These are phyloP conservation scores for Plasmodium inui DNA, from an alignment of 169 alveolate genomes.

Conservation along the genomic window DNA sequence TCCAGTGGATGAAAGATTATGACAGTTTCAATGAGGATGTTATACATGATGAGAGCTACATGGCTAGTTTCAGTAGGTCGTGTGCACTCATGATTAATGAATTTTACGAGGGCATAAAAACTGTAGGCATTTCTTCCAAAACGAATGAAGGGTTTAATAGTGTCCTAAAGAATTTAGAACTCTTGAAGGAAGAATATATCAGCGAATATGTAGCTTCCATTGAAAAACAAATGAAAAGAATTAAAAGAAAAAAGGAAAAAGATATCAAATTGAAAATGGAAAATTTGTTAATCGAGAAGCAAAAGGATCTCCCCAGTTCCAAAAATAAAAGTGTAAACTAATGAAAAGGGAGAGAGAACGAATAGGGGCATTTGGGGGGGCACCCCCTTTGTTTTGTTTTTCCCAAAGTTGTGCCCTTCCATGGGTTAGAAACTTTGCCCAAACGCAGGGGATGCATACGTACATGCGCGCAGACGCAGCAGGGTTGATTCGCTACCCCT, in stretches of 20 bases:
- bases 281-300: constrained; percentile 45
- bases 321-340: constrained; percentile 75
- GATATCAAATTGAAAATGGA: constrained; percentile 77
- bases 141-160: constrained; percentile 91
- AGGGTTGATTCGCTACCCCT: not conserved
- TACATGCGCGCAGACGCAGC: constrained; percentile 1
- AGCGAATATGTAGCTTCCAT: constrained; percentile 74
- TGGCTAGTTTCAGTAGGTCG: constrained; percentile 91
- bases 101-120: constrained; percentile 87
- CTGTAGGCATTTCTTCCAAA: constrained; percentile 89
- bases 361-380: not conserved
- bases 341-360: constrained; percentile 3
- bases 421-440: not conserved
- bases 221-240: constrained; percentile 76
- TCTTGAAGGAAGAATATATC: constrained; percentile 83
- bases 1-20: constrained; percentile 94
- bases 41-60: constrained; percentile 90
- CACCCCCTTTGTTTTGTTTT: not conserved
- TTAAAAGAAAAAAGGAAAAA: constrained; percentile 74
- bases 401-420: not conserved
- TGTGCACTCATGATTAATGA: constrained; percentile 93
- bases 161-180: constrained; percentile 80
- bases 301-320: constrained; percentile 76
- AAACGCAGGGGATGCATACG: not conserved
- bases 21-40: constrained; percentile 91